Percentiles rank a stretch among this genome's conserved stretches.
These are phyloP conservation scores for Aegilops sharonensis DNA, from an alignment of 176 grass and related monocot species.

Conservation along the genomic window DNA sequence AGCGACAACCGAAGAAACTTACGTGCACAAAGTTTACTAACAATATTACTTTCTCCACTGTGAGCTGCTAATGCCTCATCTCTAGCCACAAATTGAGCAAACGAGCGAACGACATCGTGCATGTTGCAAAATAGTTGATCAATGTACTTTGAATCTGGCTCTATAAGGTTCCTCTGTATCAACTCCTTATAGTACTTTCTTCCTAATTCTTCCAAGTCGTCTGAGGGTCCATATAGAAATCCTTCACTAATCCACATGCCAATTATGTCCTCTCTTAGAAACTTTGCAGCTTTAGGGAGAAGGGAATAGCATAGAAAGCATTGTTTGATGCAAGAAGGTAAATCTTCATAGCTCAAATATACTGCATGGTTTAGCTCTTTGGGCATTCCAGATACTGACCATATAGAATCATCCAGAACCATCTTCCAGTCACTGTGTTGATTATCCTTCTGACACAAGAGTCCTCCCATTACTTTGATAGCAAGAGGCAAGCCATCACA, in stretches of 20 bases:
- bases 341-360: constrained; percentile 27
- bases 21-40: not conserved
- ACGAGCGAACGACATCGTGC: constrained; percentile 42
- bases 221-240: not conserved
- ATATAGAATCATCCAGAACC: not conserved
- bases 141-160: not conserved
- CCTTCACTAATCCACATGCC: constrained; percentile 40
- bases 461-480: constrained; percentile 37
- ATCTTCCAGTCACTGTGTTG: not conserved
- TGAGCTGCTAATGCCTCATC: not conserved
- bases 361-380: constrained; percentile 23
- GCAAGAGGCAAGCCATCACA: constrained; percentile 50
- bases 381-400: constrained; percentile 14
- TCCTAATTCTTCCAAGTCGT: constrained; percentile 2
- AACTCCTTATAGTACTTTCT: constrained; percentile 15
- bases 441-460: constrained; percentile 2
- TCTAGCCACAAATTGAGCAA: constrained; percentile 27
- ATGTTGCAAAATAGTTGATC: not conserved
- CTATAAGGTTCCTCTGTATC: constrained; percentile 38
- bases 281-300: not conserved
- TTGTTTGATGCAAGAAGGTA: constrained; percentile 19
- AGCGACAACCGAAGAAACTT: constrained; percentile 16
- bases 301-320: constrained; percentile 44
- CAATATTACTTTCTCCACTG: not conserved
- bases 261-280: not conserved